Evolutionary conservation across 495 filamentous ascomycete species (phyloP).

Genomic region (Aspergillus funiculosus): DNA sequence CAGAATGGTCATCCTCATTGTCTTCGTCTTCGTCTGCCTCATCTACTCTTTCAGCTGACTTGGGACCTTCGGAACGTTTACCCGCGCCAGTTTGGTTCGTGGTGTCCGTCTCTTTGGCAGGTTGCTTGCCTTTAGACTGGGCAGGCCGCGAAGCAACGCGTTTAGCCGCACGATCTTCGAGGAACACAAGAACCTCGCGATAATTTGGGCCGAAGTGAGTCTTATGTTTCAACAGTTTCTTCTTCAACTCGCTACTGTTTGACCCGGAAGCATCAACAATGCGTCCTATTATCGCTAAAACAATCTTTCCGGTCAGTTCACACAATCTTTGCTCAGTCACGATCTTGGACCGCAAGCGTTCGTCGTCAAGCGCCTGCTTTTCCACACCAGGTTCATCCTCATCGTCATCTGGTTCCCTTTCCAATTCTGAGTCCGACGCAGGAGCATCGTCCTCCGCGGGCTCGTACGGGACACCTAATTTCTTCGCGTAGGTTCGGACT

Average conservation of each 20-base stretch:
- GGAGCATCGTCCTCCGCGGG: conserved; percentile 64
- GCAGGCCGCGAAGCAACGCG: conserved; percentile 17
- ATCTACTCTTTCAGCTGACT: conserved; percentile 40
- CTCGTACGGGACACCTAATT: conserved; percentile 58
- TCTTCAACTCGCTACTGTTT: conserved; percentile 54
- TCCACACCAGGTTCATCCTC: conserved; percentile 54
- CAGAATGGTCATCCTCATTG: too few species aligned
- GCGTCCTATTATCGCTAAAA: conserved; percentile 68
- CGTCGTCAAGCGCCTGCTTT: conserved; percentile 44
- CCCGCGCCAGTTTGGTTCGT: conserved; percentile 33
- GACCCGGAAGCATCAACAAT: conserved; percentile 59
- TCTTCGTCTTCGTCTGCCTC: conserved; percentile 39
- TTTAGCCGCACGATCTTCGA: conserved; percentile 57
- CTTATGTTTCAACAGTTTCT: conserved; percentile 62
- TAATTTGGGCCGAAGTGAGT: conserved; percentile 64
- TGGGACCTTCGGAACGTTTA: conserved; percentile 24
- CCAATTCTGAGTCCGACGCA: conserved; percentile 36
- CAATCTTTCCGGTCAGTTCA: conserved; percentile 74
- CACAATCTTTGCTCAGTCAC: conserved; percentile 78
- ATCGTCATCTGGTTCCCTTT: conserved; percentile 50
- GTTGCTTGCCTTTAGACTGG: conserved; percentile 44
- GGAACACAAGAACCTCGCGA: conserved; percentile 65
- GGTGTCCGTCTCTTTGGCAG: conserved; percentile 28
- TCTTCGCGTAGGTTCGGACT: conserved; percentile 71
- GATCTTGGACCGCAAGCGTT: conserved; percentile 55